These are phyloP conservation scores for Metarhizium brunneum DNA, from an alignment of 2,329 filamentous ascomycete genomes.

Conservation along the genomic window DNA sequence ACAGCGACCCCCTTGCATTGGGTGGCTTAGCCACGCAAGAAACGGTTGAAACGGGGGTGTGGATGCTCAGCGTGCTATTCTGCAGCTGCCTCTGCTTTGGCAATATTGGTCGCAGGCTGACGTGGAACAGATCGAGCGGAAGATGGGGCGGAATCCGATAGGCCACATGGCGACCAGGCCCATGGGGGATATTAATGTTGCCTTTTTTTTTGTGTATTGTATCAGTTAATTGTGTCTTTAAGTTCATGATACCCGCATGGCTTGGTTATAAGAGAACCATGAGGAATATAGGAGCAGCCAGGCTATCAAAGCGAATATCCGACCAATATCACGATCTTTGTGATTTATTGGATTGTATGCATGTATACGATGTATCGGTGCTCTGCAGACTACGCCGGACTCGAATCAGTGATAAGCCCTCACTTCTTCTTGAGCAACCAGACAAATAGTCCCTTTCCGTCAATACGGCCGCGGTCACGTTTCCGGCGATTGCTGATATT, in stretches of 20 bases:
- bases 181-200: not conserved
- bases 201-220: not conserved
- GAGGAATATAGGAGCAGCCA: not conserved
- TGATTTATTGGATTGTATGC: not conserved
- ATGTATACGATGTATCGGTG: not conserved
- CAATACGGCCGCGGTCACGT: no score
- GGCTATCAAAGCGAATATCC: not conserved
- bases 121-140: conserved; percentile 34
- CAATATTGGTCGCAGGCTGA: conserved; percentile 78
- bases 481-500: no score
- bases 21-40: conserved; percentile 52
- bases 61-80: conserved; percentile 89
- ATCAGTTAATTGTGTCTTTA: not conserved
- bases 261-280: not conserved
- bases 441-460: no score
- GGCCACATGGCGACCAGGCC: not conserved
- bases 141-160: conserved; percentile 36
- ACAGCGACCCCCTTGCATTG: conserved; percentile 15
- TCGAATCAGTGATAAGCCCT: no score
- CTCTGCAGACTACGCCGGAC: not conserved
- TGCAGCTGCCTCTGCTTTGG: conserved; percentile 95
- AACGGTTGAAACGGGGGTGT: conserved; percentile 64
- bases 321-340: not conserved
- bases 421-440: no score
- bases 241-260: not conserved